Evolutionary conservation across 371 early-diverging fungal genomes (phyloP), one percentile per base, ranked within the genome.

Genomic region (Apophysomyces variabilis): DNA sequence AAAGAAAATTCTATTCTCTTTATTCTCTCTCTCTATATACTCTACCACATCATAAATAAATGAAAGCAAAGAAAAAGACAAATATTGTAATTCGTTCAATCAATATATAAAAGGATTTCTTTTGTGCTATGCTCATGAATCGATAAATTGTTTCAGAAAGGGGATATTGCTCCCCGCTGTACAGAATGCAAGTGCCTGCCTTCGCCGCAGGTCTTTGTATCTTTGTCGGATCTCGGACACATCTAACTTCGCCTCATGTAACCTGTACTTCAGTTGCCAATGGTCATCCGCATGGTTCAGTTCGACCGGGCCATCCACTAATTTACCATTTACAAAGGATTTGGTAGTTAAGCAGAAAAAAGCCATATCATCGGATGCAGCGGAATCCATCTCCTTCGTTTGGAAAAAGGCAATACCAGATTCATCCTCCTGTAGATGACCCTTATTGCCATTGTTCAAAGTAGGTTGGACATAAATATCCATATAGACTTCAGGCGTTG

Each of bases 381-480:
- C 13, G 41, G 32, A 3, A 26, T 41, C 41, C 6, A 41, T 41
- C 13, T 21, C 21, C 21, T 18, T 50, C 0, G 21, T 50, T 1
- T 21, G 16, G 6, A 50, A 50, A 11, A 21, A 21, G 18, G 18
- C 5, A 21, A 7, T 11, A 41, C 11, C 21, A 21, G 16, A 11
- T 26, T 26, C 32, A 3, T 26, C n/a, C 7, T 50, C 18, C 21
- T 50, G 54, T 50, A 45, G 46, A 18, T 6, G 46, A 45, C 16
- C 21, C 18, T 5, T 57, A 11, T 45, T 26, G 11, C 13, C n/a
- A 7, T 56, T 38, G n/a, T 14, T 39, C 3, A 75, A 75, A 4
- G 71, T 63, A 12, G 70, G 73, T 43, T 86, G 82, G 8, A 82
- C 77, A 64, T 76, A 77, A 7, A 86, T 74, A 32, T 83, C 76